Base-by-base conservation (phyloP, 2,329 filamentous ascomycete genomes). In the Botryosphaeria dothidea region DNA sequence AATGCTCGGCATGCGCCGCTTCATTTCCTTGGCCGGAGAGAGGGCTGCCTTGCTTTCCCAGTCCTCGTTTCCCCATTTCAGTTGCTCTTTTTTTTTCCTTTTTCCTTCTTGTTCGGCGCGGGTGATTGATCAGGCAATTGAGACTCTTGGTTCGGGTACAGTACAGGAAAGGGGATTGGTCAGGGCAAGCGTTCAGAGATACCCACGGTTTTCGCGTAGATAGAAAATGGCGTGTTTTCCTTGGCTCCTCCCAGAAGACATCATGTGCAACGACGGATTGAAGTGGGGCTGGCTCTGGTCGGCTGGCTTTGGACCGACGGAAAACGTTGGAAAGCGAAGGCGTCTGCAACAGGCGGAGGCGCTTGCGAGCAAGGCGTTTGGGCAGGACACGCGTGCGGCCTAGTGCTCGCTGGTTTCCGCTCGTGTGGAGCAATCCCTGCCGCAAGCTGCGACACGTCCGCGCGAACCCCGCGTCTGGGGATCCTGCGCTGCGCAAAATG, bases 141-240 rank as follows among this genome's bases (percentile, higher is more conserved):
- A 31, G 29, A 13, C n/a, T 38, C 29, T 23, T 43, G 34, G 43
- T 29, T 23, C 36, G 36, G 15, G 25, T 23, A 31, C 38, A 13
- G 38, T 29, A 15, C 25, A 23, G 38, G 25, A 19, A 8, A 36
- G 38, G 29, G 56, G 29, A 34, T 46, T 60, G 56, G 56, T 46
- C 27, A 25, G 38, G 56, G 41, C 56, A 45, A 41, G 56, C n/a
- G 56, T 60, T 60, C 56, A 60, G 41, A 60, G 56, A 60, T 60
- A 60, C 56, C 56, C 56, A 60, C 56, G 56, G 56, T 46, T 58
- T 60, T 60, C 56, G 27, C 38, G 13, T 31, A 60, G 43, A 60
- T 46, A 46, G 56, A 60, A 31, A 60, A 46, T 45, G 36, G 36
- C 25, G 56, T 34, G 56, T 31, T 60, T 60, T 46, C 41, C 27